These are phyloP conservation scores for Musa itinerans DNA, from an alignment of 176 grass and related monocot genomes.

Conservation along the genomic window DNA sequence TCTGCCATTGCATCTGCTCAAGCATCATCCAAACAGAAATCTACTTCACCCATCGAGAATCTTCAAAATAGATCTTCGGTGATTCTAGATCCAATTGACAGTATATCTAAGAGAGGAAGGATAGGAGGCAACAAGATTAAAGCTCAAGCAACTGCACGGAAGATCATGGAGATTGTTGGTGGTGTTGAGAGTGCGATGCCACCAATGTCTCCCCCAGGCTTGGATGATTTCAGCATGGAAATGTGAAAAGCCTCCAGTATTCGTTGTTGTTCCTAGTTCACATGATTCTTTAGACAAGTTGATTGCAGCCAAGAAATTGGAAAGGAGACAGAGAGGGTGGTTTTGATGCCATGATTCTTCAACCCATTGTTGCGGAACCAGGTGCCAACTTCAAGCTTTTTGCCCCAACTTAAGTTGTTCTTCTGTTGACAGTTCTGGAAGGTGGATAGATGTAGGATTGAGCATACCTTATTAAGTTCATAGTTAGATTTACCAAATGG, in stretches of 20 bases:
- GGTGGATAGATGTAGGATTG: neutral
- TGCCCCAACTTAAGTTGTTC: too few relatives aligned
- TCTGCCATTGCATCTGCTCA: constrained; percentile 61
- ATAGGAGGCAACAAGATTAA: neutral
- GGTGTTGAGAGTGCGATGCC: constrained; percentile 37
- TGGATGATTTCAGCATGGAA: constrained; percentile 14
- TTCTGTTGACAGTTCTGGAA: neutral
- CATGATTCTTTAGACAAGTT: neutral
- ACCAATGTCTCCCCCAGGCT: constrained; percentile 50
- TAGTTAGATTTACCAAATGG: neutral
- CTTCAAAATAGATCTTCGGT: constrained; percentile 15
- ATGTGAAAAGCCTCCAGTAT: neutral
- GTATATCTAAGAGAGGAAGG: constrained; percentile 8
- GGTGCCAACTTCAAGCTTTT: neutral
- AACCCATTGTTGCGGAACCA: neutral
- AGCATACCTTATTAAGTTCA: neutral
- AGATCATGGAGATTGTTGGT: constrained; percentile 36
- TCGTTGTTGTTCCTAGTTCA: neutral
- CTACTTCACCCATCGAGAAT: constrained; percentile 18
- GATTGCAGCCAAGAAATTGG: neutral
- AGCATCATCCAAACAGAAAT: constrained; percentile 23
- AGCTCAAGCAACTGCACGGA: constrained; percentile 33
- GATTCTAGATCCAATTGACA: neutral
- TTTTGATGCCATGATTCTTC: neutral
- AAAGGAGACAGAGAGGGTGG: neutral